Percentiles rank a stretch among this genome's conserved stretches.
Evolutionary conservation across 2,329 filamentous ascomycete species (phyloP).

Genomic region (Aspergillus niger): DNA sequence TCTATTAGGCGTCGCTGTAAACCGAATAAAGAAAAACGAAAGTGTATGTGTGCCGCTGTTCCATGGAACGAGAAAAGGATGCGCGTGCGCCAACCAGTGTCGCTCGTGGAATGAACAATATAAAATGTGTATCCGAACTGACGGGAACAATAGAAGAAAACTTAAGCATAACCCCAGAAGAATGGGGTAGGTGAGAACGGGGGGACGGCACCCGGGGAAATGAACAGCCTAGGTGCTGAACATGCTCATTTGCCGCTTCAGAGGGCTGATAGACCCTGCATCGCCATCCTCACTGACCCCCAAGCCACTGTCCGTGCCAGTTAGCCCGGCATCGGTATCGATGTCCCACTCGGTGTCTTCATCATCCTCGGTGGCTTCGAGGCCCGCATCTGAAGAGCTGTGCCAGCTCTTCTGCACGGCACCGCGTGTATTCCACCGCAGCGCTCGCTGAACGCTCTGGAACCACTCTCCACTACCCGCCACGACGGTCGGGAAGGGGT

Average conservation of each 20-base stretch:
- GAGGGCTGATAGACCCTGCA: constrained; percentile 61
- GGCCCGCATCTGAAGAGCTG: constrained; percentile 43
- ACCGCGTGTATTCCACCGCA: constrained; percentile 92
- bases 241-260: constrained; percentile 73
- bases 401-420: constrained; percentile 87
- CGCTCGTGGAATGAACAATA: constrained; percentile 8
- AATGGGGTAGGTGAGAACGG: not conserved
- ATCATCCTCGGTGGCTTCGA: constrained; percentile 50
- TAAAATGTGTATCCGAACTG: not conserved
- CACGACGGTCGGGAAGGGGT: constrained; percentile 95
- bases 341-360: constrained; percentile 81
- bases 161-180: not conserved
- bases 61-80: not conserved
- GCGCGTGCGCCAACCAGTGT: constrained; percentile 12
- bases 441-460: constrained; percentile 85
- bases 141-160: constrained; percentile 2
- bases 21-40: not conserved
- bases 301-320: constrained; percentile 49
- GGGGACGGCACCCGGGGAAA: no score
- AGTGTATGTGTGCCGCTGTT: not conserved
- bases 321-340: constrained; percentile 68
- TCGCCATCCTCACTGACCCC: constrained; percentile 68
- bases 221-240: constrained; percentile 57
- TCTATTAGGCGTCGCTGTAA: constrained; percentile 8
- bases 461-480: constrained; percentile 93